Evolutionary conservation across 2,329 filamentous ascomycete genomes (phyloP), one percentile per base, ranked within the genome.

Genomic region (Lasiodiplodia citricola): DNA sequence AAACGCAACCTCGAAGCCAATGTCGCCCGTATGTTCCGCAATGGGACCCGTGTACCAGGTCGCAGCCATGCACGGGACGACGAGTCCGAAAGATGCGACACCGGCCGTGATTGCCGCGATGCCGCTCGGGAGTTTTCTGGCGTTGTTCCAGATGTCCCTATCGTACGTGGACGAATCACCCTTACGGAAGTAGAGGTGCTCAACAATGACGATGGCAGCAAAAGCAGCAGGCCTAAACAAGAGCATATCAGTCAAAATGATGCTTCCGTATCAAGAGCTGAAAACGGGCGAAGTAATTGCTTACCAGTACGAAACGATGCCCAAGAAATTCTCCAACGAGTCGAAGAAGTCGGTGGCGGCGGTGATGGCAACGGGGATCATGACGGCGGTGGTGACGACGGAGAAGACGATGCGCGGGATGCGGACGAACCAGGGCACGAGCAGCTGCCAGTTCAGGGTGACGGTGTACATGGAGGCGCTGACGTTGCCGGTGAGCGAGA

Each of bases 1-100:
- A 73, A 90, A 86, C 0, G 88, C 88, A 75, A 89, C 78, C 80
- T 91, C 89, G 68, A 91, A 90, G 0, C 89, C 89, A 75, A 91
- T 86, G 71, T 91, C 88, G 0, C 89, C 89, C 13, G 88, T 88
- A 44, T 73, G 84, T 76, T 83, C 78, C 0, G 87, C 88, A 72
- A 90, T 86, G 0, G 88, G 88, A 0, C 88, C 88, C 10, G 83
- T 85, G 73, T 84, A 90, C 87, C 87, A 90, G 4, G 83, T 85
- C 76, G 89, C 86, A 11, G 81, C 83, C 84, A 90, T 90, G 38
- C 84, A 86, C 0, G 88, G 88, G 7, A 90, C 80, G 2, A 90
- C 83, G 10, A 90, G 71, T 5, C 72, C 81, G 72, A 83, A 83
- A 67, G 78, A 79, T 2, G 80, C 69, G 2, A 79, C 73, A 6